Evolutionary conservation across 257 asterid genomes (phyloP), one percentile per base, ranked within the genome.

Genomic region (Nyctanthes arbortristis): DNA sequence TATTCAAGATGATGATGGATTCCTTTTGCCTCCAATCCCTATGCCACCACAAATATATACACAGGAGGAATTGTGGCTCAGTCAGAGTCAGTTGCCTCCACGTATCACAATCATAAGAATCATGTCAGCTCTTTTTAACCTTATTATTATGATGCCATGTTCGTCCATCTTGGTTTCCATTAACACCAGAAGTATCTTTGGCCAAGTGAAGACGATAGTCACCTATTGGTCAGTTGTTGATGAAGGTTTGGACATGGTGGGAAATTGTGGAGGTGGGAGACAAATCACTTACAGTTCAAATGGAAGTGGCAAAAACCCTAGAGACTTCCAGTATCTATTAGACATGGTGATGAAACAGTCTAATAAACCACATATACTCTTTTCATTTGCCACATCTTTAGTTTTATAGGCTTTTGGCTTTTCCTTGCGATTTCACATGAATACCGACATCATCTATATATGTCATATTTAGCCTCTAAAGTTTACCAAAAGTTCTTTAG

Each of bases 241-340:
- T 85, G 96, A 93, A 91, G 89, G 89, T 96, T 82, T 14, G 96
- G 99, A 69, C 91, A 89, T 22, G 97, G 97, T 57, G 99, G 97
- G 74, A 93, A 82, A 93, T n/a, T n/a, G n/a, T n/a, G n/a, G n/a
- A n/a, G n/a, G n/a, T n/a, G 97, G 85, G 91, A 97, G 89, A 69
- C 97, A 87, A 75, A 97, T 97, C 84, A 89, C 64, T 78, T 93
- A 66, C 97, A 93, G 88, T 93, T 93, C 81, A 93, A 93, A 75
- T 93, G 97, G 99, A 93, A 93, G 77, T 91, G 99, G 99, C 99
- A 93, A 81, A 93, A 93, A 68, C 99, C 99, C 3, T 93, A 97
- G 99, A 93, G 83, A 77, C 99, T 93, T 58, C 91, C 99, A 2
- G 99, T 91, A 82, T 77, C 74, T 86, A 93, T 91, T 69, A 87